Conservation (phyloP, 2,329 filamentous ascomycete species). For the Juglanconis sp. region DNA sequence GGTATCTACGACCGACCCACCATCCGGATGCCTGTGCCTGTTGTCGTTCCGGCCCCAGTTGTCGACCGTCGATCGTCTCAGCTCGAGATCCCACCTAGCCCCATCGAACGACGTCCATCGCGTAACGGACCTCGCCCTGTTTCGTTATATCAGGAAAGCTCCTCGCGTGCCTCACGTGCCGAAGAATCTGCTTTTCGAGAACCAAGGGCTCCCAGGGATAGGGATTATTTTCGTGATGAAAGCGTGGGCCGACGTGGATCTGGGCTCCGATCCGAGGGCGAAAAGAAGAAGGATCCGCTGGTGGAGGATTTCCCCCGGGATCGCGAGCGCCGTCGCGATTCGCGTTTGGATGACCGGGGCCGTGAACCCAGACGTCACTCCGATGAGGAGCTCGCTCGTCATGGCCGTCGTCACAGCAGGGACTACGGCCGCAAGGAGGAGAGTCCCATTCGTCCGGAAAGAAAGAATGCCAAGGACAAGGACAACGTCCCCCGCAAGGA, state of each 20-base stretch:
- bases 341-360: slow-evolving; percentile 22
- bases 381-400: slow-evolving; percentile 27
- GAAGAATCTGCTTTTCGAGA: slow-evolving; percentile 44
- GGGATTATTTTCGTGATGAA: slow-evolving; percentile 44
- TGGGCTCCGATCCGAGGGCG: slow-evolving; percentile 45
- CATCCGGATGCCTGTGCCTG: slow-evolving; percentile 44
- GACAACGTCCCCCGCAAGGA: slow-evolving; percentile 15
- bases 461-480: slow-evolving; percentile 21
- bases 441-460: slow-evolving; percentile 16
- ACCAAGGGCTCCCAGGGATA: slow-evolving; percentile 38
- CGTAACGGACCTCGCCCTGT: slow-evolving; percentile 40
- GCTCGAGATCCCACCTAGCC: slow-evolving; percentile 33
- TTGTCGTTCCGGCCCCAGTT: slow-evolving; percentile 37
- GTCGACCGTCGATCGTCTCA: slow-evolving; percentile 30
- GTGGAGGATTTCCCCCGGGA: slow-evolving; percentile 33
- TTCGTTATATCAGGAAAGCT: slow-evolving; percentile 52
- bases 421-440: slow-evolving; percentile 16
- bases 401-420: slow-evolving; percentile 13
- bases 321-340: slow-evolving; percentile 21
- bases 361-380: slow-evolving; percentile 25
- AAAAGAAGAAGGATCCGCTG: slow-evolving; percentile 26
- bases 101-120: slow-evolving; percentile 30
- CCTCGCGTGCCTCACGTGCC: slow-evolving; percentile 42
- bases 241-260: slow-evolving; percentile 47
- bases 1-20: slow-evolving; percentile 45